phyloP scores from a whole-genome alignment of 1,139 yeast species.

The Suhomyces ambrosiae region DNA sequence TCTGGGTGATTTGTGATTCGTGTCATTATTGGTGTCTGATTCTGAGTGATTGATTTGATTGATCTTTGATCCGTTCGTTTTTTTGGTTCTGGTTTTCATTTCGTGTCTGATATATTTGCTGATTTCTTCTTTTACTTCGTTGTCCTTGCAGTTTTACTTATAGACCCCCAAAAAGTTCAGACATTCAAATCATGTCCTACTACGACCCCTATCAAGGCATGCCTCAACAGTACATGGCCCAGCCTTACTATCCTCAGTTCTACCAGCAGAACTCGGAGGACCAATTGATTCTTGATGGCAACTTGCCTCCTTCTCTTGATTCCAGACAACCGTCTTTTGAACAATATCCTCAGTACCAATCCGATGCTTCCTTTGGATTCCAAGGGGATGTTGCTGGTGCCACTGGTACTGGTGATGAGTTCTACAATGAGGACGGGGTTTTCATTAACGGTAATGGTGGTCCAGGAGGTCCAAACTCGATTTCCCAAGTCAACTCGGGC shows the following conservation, averaged over 20 bases:
- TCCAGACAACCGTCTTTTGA: conserved; percentile 19
- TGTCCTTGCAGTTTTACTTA: conserved; percentile 7
- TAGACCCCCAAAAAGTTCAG: conserved; percentile 6
- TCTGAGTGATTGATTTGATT: conserved; percentile 2
- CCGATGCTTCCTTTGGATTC: conserved; percentile 15
- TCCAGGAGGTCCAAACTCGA: neutral
- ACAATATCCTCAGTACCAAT: conserved; percentile 20
- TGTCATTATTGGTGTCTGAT: conserved; percentile 1
- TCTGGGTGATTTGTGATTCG: too few relatives aligned
- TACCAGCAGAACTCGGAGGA: conserved; percentile 25
- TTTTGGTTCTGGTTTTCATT: conserved; percentile 9
- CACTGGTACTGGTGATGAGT: conserved; percentile 25
- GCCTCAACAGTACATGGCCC: conserved; percentile 42
- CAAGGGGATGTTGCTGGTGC: conserved; percentile 17
- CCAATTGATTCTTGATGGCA: conserved; percentile 14
- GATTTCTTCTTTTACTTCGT: conserved; percentile 13
- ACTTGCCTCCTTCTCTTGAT: conserved; percentile 16
- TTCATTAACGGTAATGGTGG: conserved; percentile 20
- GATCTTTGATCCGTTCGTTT: conserved; percentile 4
- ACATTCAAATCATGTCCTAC: conserved; percentile 37
- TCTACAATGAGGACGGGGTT: conserved; percentile 28
- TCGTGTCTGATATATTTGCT: conserved; percentile 12
- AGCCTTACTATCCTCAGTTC: conserved; percentile 38
- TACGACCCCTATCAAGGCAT: conserved; percentile 48
- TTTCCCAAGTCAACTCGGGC: conserved; percentile 6